These are phyloP conservation scores for Cordia subcordata DNA, from an alignment of 257 asterid species.

Conservation along the genomic window DNA sequence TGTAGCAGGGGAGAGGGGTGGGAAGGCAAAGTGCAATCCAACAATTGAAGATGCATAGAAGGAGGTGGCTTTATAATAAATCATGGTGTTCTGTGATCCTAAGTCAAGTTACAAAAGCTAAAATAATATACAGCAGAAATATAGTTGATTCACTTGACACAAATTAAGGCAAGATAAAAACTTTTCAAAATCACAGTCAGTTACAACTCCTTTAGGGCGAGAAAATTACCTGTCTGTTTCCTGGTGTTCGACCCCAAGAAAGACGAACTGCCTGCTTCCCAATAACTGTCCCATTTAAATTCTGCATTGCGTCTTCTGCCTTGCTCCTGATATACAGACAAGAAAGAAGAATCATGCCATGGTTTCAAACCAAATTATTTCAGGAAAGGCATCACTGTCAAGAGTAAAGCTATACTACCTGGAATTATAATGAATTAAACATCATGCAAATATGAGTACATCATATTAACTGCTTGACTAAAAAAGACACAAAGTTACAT, in stretches of 20 bases:
- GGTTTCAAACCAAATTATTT: neutral
- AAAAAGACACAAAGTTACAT: too few relatives aligned
- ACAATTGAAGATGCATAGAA: too few relatives aligned
- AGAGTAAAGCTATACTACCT: too few relatives aligned
- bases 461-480: too few relatives aligned
- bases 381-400: neutral
- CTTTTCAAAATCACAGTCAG: neutral
- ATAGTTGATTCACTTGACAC: neutral
- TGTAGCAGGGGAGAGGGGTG: too few relatives aligned
- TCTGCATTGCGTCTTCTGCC: constrained; percentile 81
- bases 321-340: constrained; percentile 35
- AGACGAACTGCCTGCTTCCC: constrained; percentile 82
- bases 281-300: constrained; percentile 63
- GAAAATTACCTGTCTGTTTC: constrained; percentile 55
- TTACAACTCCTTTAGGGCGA: neutral
- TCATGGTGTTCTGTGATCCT: neutral
- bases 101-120: too few relatives aligned
- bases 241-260: constrained; percentile 86
- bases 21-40: too few relatives aligned
- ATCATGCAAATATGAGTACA: too few relatives aligned
- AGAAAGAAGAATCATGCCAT: neutral
- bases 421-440: too few relatives aligned
- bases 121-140: neutral
- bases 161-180: neutral
- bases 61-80: too few relatives aligned